These are phyloP conservation scores for Claviceps sp. DNA, from an alignment of 2,329 filamentous ascomycete species.

Conservation along the genomic window DNA sequence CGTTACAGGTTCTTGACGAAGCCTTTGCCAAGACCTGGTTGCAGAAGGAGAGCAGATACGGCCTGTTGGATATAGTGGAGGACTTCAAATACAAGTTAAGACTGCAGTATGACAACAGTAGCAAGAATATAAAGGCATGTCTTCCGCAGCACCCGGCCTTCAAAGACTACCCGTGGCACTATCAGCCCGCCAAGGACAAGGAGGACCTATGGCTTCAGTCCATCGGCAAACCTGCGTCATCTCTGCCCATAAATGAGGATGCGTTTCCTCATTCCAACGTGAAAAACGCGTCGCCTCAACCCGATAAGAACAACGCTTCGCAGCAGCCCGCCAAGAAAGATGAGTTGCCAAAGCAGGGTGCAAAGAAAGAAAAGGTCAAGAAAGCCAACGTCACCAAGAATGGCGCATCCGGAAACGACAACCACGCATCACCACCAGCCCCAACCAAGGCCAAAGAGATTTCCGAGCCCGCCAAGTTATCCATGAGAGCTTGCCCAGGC, in stretches of 20 bases:
- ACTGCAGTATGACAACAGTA: neutral
- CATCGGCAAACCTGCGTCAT: neutral
- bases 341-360: no score
- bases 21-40: constrained; percentile 1
- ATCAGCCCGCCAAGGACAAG: no score
- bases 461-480: neutral
- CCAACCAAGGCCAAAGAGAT: neutral
- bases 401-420: neutral
- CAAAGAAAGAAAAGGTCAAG: neutral
- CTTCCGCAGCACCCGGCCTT: no score
- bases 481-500: constrained; percentile 4
- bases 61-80: constrained; percentile 6
- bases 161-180: no score
- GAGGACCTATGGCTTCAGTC: neutral
- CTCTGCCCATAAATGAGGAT: neutral
- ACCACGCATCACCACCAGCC: neutral
- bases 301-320: no score
- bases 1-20: constrained; percentile 4
- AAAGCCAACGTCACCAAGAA: neutral
- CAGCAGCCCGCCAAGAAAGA: no score
- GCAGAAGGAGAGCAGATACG: neutral
- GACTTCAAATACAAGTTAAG: constrained; percentile 5
- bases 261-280: no score
- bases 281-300: no score
- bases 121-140: no score